Evolutionary conservation across 2,329 filamentous ascomycete species (phyloP).

Genomic region (Xylariaceae sp.): DNA sequence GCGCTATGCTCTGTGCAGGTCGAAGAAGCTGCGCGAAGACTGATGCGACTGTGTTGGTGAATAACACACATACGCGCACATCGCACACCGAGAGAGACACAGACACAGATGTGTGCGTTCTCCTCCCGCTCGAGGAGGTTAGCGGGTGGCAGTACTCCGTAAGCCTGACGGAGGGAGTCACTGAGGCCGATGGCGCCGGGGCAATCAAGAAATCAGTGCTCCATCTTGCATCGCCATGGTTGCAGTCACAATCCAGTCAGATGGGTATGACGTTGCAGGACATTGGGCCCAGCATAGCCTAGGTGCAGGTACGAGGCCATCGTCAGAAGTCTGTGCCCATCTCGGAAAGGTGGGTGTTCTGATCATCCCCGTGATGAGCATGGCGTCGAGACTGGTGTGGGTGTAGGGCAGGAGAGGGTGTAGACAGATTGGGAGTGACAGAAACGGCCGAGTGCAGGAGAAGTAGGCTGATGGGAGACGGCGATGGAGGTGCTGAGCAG

Average conservation of each 20-base stretch:
- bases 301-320: conserved; percentile 19
- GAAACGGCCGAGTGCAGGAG: conserved; percentile 1
- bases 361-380: conserved; percentile 1
- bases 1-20: not conserved
- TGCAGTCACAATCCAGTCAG: conserved; percentile 15
- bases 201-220: conserved; percentile 3
- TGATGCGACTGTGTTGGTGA: not conserved
- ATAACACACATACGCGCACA: not conserved
- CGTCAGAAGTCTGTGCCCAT: not conserved
- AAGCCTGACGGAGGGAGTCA: not conserved
- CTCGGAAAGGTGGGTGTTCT: not conserved
- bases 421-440: not conserved
- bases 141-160: not conserved
- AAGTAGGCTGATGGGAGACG: not conserved
- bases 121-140: not conserved
- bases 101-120: not conserved
- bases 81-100: not conserved
- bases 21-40: not conserved
- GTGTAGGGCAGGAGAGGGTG: not conserved
- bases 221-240: conserved; percentile 11
- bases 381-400: not conserved
- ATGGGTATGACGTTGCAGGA: conserved; percentile 17
- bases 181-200: not conserved
- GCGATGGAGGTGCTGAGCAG: not conserved
- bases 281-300: conserved; percentile 10